Evolutionary conservation across 2,329 filamentous ascomycete genomes (phyloP).

Genomic region (Beauveria asiatica): DNA sequence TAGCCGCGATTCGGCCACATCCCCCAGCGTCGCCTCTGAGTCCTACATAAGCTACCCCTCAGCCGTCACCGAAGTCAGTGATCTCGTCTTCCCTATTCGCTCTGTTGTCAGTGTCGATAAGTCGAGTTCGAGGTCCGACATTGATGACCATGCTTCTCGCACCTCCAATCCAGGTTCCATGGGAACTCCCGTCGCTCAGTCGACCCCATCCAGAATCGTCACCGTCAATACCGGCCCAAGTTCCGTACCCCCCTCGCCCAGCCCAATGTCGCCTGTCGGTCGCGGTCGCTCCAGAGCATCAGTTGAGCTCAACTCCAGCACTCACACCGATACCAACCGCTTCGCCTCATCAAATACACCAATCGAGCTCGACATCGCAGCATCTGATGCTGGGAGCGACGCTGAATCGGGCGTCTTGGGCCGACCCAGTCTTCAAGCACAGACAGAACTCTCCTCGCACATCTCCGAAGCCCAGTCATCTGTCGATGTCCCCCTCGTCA

Average conservation of each 20-base stretch:
- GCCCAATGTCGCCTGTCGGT: neutral
- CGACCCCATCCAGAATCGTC: constrained; percentile 20
- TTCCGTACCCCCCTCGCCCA: neutral
- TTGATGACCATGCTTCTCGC: constrained; percentile 31
- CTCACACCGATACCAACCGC: constrained; percentile 36
- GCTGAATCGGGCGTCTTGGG: constrained; percentile 17
- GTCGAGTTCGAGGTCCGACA: constrained; percentile 28
- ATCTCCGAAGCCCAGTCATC: constrained; percentile 18
- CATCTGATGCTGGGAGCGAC: constrained; percentile 25
- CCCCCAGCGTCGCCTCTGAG: constrained; percentile 1
- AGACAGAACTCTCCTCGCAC: constrained; percentile 12
- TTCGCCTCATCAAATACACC: constrained; percentile 25
- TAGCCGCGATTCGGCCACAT: neutral
- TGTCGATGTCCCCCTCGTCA: constrained; percentile 44
- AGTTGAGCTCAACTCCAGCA: constrained; percentile 32
- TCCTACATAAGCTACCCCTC: constrained; percentile 19
- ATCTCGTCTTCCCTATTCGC: constrained; percentile 73
- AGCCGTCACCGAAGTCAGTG: constrained; percentile 29
- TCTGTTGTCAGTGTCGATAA: constrained; percentile 69
- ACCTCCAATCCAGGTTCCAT: constrained; percentile 25
- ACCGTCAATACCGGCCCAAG: constrained; percentile 18
- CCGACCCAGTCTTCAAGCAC: constrained; percentile 1
- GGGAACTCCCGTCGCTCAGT: constrained; percentile 21
- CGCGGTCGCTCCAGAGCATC: constrained; percentile 13
- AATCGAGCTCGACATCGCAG: constrained; percentile 24